phyloP scores from a whole-genome alignment of 2,329 filamentous ascomycete species.

The Pseudogymnoascus sp. region DNA sequence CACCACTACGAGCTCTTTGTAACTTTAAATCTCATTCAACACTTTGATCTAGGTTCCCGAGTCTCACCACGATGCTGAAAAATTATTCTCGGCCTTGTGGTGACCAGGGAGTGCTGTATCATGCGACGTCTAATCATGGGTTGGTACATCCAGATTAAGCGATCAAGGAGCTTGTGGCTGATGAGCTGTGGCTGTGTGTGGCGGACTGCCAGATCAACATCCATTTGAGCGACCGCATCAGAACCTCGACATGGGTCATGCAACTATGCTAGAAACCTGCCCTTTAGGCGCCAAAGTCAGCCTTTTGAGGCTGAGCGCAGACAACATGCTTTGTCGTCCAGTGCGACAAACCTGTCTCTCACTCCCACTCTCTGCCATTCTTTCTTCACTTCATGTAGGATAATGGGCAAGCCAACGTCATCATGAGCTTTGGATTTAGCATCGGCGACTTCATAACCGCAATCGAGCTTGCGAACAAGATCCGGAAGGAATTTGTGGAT shows the following conservation, averaged over 20 bases:
- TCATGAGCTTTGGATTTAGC: slow-evolving; percentile 10
- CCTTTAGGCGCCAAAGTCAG: not conserved
- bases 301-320: not conserved
- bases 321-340: not conserved
- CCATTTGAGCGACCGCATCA: too few relatives aligned
- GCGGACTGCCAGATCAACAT: too few relatives aligned
- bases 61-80: slow-evolving; percentile 16
- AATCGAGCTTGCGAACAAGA: not conserved
- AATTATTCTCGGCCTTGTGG: slow-evolving; percentile 13
- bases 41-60: slow-evolving; percentile 9
- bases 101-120: not conserved
- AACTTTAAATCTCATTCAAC: slow-evolving; percentile 14
- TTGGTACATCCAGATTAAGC: slow-evolving; percentile 11
- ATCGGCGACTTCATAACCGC: not conserved
- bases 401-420: not conserved
- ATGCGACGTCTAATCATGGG: slow-evolving; percentile 13
- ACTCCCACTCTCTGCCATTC: not conserved
- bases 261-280: not conserved
- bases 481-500: not conserved
- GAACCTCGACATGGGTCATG: too few relatives aligned
- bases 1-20: not conserved
- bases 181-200: too few relatives aligned
- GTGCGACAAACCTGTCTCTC: not conserved
- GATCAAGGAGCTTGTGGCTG: too few relatives aligned
- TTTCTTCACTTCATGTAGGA: not conserved